These are phyloP conservation scores for Aaosphaeria pasadenensis DNA, from an alignment of 2,329 filamentous ascomycete species.

Conservation along the genomic window DNA sequence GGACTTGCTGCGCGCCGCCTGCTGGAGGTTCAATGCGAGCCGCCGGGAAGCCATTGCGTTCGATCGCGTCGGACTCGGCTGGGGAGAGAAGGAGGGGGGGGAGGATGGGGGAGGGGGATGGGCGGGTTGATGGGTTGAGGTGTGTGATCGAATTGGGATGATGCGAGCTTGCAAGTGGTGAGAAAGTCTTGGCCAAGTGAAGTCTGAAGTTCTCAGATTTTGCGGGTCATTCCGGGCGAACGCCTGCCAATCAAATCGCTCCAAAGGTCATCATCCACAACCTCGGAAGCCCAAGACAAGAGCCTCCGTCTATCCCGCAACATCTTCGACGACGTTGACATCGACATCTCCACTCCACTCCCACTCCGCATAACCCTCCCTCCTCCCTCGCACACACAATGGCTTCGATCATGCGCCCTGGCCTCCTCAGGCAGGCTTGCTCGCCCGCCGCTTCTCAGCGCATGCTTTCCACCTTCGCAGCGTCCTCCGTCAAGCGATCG, in stretches of 20 bases:
- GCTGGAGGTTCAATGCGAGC: conserved; percentile 91
- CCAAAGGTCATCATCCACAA: background rate
- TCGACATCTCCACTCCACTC: conserved; percentile 6
- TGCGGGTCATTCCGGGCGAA: background rate
- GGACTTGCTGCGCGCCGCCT: conserved; percentile 83
- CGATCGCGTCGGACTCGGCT: conserved; percentile 23
- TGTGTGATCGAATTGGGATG: too few relatives aligned
- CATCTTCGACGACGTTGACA: conserved; percentile 3
- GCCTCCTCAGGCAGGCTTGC: conserved; percentile 48
- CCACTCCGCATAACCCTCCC: conserved; percentile 5
- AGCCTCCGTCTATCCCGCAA: conserved; percentile 3
- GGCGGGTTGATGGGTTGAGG: background rate
- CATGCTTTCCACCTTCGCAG: conserved; percentile 41
- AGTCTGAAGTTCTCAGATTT: background rate
- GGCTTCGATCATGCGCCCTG: conserved; percentile 53
- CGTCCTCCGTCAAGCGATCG: conserved; percentile 24
- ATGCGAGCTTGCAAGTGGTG: too few relatives aligned
- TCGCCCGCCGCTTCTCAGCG: conserved; percentile 42
- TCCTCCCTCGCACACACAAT: conserved; percentile 34
- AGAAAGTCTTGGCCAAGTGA: too few relatives aligned
- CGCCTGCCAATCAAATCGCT: too few relatives aligned
- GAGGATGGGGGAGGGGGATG: conserved; percentile 15
- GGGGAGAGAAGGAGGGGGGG: conserved; percentile 22
- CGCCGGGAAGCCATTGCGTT: conserved; percentile 87
- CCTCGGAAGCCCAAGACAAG: background rate